Base-by-base conservation (phyloP, 768 basidiomycete genomes). In the Sarcodon aspratus region DNA sequence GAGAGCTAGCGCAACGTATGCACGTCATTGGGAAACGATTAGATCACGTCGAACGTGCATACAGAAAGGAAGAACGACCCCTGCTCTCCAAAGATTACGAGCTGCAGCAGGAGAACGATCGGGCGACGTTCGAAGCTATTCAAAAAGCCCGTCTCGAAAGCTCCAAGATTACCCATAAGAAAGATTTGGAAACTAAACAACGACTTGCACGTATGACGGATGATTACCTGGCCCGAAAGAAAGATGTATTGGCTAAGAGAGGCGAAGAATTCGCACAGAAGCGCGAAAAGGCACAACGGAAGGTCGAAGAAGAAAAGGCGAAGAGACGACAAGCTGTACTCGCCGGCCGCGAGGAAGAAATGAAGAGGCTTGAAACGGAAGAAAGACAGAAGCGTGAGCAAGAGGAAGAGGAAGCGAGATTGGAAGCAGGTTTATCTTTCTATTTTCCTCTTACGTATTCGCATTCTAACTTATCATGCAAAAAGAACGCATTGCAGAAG, bases 11-110 rank as follows among this genome's bases (percentile, higher is more conserved):
- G 50, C 87, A 92, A 57, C 78, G 85, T 17, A 73, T 95, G 44
- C 82, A 91, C 18, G 78, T 94, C 54, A 75, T 83, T 40, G 63
- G 81, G 35, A 98, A 98, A 68, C 85, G 93, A 21, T 78, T 97
- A 57, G 96, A 98, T 61, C 95, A 99, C 67, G 63, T 87, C 62
- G 95, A 98, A 67, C 90, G 93, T 48, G 93, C 94, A 0, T 88
- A 84, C 68, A 85, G 95, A 56, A 91, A 92, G 64, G 93, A 92
- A 45, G 95, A 98, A 62, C 76, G 82, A 6, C 86, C 93, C 0
- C 72, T 98, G 3, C 75, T 97, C 40, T 77, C 74, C 1, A 70
- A 85, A 55, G 96, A 97, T 64, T 97, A 97, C 61, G 82, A 84
- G 33, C 63, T 69, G 3, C 95, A 99, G 62, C 91, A 96, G 63